Conservation (phyloP, 768 basidiomycete species). For the Podaxis rugospora region DNA sequence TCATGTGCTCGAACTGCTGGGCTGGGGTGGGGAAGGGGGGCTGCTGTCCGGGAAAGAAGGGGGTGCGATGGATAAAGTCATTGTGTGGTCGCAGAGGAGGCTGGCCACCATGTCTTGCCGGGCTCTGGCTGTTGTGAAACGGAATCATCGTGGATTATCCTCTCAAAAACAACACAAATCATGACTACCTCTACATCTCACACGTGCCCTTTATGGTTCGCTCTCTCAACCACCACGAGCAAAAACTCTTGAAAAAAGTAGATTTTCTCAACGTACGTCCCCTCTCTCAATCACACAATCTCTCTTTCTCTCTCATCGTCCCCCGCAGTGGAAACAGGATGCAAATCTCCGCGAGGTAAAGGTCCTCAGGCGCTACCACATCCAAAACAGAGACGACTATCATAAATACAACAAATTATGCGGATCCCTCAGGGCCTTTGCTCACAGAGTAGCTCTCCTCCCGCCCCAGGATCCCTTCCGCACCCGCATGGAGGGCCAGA, state of each 20-base stretch:
- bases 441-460: constrained; percentile 83
- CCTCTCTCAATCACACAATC: neutral
- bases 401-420: constrained; percentile 97
- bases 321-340: constrained; percentile 91
- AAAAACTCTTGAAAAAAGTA: constrained; percentile 92
- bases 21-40: constrained; percentile 48
- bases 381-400: constrained; percentile 92
- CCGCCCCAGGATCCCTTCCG: constrained; percentile 90
- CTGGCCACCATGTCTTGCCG: neutral
- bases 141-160: neutral
- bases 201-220: neutral
- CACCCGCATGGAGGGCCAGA: constrained; percentile 74
- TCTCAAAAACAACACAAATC: too few relatives aligned
- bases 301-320: constrained; percentile 8
- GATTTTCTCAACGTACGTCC: constrained; percentile 86
- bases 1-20: constrained; percentile 60
- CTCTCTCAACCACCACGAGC: constrained; percentile 78
- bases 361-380: constrained; percentile 92
- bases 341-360: constrained; percentile 85
- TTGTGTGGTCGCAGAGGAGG: neutral
- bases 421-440: constrained; percentile 79
- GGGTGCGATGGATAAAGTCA: constrained; percentile 22
- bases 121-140: neutral
- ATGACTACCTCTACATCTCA: neutral
- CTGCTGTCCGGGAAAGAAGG: constrained; percentile 23